A percentile compares a stretch with the other conserved stretches of the same genome.
phyloP scores from a whole-genome alignment of 2,329 filamentous ascomycete genomes.

The Colletotrichum sp. region DNA sequence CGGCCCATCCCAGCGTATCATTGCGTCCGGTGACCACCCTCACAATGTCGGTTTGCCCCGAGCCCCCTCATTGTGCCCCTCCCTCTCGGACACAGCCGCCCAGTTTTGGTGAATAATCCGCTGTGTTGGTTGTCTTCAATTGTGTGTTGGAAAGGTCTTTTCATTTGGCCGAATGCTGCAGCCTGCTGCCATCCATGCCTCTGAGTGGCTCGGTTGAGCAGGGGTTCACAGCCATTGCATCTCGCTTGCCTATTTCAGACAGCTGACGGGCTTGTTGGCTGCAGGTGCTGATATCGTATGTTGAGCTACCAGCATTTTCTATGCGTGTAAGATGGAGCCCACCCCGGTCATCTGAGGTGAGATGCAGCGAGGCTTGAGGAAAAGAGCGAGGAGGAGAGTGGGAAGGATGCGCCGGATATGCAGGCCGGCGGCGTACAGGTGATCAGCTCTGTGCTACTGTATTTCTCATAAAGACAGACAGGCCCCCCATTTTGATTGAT shows the following conservation, averaged over 20 bases:
- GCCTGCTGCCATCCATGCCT: background rate
- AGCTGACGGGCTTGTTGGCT: background rate
- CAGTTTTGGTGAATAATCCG: background rate
- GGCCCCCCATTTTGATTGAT: background rate
- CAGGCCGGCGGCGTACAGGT: background rate
- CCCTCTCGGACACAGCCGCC: background rate
- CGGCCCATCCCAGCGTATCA: background rate
- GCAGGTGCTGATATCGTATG: background rate
- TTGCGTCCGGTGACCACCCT: background rate
- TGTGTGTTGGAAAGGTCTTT: background rate
- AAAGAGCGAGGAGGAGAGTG: background rate
- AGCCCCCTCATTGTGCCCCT: background rate
- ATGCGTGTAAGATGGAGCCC: constrained; percentile 8
- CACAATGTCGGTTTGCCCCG: background rate
- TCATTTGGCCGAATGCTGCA: background rate
- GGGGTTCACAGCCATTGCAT: background rate
- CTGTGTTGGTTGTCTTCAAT: background rate
- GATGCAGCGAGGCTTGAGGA: background rate
- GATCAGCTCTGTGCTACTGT: background rate
- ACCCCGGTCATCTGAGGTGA: background rate
- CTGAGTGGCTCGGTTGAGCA: background rate
- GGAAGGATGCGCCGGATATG: background rate
- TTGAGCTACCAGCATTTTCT: background rate
- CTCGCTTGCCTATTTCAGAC: constrained; percentile 1
- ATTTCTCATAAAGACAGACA: background rate